Evolutionary conservation across 2,329 filamentous ascomycete genomes (phyloP).

Genomic region (Kalaharituber pfeilii): DNA sequence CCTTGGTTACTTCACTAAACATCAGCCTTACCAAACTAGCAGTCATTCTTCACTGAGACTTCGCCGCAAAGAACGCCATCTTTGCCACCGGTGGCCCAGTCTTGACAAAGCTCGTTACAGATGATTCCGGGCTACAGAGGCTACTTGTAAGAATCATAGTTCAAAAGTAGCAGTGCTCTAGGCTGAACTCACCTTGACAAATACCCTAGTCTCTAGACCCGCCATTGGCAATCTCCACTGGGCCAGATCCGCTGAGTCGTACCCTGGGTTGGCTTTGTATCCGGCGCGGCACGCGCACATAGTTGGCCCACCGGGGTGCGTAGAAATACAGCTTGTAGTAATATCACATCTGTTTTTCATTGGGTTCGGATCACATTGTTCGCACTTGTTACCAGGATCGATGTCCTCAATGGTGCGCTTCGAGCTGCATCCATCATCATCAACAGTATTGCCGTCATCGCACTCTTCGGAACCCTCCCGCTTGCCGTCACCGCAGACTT

Average conservation of each 20-base stretch:
- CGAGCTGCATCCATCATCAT: constrained; percentile 27
- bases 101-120: background rate
- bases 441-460: constrained; percentile 28
- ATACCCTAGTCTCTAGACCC: background rate
- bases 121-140: background rate
- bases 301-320: background rate
- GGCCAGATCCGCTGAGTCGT: background rate
- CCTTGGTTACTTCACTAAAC: too few relatives aligned
- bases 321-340: background rate
- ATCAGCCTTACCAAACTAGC: background rate
- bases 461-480: constrained; percentile 26
- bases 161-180: background rate
- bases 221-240: constrained; percentile 2
- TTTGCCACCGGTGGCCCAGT: background rate
- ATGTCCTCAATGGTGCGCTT: constrained; percentile 23
- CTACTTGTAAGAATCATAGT: background rate
- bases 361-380: background rate
- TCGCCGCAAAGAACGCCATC: background rate
- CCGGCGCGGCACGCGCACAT: constrained; percentile 1
- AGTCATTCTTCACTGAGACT: background rate
- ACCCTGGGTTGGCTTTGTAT: background rate
- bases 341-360: background rate
- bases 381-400: background rate
- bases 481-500: background rate
- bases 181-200: constrained; percentile 1